phyloP scores from a whole-genome alignment of 441 rosid species.

The Macaranga tanarius region DNA sequence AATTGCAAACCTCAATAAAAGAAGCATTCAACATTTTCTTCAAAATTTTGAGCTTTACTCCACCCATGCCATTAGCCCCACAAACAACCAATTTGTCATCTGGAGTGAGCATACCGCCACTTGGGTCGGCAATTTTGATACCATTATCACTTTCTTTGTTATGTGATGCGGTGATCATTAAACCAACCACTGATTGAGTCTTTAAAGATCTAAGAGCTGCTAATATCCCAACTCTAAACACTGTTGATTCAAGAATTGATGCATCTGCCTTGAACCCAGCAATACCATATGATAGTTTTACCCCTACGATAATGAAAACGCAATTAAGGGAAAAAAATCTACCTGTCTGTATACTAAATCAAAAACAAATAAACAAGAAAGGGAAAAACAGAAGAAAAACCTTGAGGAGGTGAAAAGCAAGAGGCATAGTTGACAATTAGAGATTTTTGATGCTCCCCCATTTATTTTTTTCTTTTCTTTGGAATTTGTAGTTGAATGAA shows the following conservation, averaged over 20 bases:
- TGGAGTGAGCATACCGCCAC: no score
- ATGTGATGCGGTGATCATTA: conserved; percentile 97
- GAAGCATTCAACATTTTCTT: conserved; percentile 49
- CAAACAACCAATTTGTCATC: conserved; percentile 63
- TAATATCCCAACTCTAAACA: conserved; percentile 73
- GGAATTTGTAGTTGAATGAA: no score
- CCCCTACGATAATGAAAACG: conserved; percentile 31
- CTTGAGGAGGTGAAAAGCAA: conserved; percentile 54
- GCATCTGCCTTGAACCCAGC: conserved; percentile 87
- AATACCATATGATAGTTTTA: conserved; percentile 79
- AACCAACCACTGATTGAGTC: conserved; percentile 60
- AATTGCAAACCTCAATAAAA: conserved; percentile 63
- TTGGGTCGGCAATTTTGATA: no score
- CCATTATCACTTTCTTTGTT: conserved; percentile 79
- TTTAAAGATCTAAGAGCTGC: conserved; percentile 80
- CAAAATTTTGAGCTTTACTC: conserved; percentile 60
- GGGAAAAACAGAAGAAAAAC: conserved; percentile 11
- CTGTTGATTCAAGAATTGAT: conserved; percentile 64
- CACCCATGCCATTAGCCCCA: conserved; percentile 95
- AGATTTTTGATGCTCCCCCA: conserved; percentile 56
- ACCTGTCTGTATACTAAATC: no score
- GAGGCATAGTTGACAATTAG: conserved; percentile 47
- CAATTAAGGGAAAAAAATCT: no score
- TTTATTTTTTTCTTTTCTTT: conserved; percentile 18
- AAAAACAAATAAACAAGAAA: neutral